Evolutionary conservation across 1,139 yeast genomes (phyloP).

Genomic region (Lizanozyma gosingica): DNA sequence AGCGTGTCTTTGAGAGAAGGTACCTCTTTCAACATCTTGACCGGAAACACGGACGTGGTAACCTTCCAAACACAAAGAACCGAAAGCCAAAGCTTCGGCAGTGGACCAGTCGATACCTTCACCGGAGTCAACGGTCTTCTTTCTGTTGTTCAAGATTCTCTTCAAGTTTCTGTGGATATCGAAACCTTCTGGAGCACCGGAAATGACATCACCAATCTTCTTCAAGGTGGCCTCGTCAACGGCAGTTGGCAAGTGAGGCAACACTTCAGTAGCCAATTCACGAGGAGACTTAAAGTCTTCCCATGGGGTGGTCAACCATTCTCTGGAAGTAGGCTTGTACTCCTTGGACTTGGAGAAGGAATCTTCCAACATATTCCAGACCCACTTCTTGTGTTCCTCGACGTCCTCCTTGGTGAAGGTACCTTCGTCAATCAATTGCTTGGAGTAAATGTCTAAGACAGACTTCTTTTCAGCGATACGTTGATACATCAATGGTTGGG

Average conservation of each 20-base stretch:
- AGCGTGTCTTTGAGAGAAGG: conserved; percentile 99
- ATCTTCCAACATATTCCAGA: conserved; percentile 89
- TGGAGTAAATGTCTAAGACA: conserved; percentile 77
- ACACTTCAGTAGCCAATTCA: conserved; percentile 89
- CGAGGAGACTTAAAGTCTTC: conserved; percentile 97
- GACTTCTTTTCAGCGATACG: conserved; percentile 82
- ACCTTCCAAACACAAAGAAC: conserved; percentile 87
- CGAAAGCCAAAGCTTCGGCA: conserved; percentile 98
- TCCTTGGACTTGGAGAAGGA: conserved; percentile 83
- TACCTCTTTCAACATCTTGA: conserved; percentile 99
- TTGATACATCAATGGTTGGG: conserved; percentile 96
- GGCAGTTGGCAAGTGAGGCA: conserved; percentile 95
- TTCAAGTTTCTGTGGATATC: conserved; percentile 92
- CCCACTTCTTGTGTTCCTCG: conserved; percentile 96
- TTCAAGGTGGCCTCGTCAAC: conserved; percentile 65
- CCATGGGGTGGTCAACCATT: conserved; percentile 99
- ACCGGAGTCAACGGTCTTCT: conserved; percentile 81
- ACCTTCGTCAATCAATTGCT: conserved; percentile 75
- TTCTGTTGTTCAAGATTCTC: conserved; percentile 84
- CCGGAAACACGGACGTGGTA: conserved; percentile 96
- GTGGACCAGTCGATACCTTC: conserved; percentile 98
- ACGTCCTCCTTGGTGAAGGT: conserved; percentile 84
- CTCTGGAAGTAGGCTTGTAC: conserved; percentile 85
- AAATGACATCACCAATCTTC: conserved; percentile 68
- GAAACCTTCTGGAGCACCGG: conserved; percentile 83